Conservation (phyloP, 2,329 filamentous ascomycete species). For the Aspergillus melleus region DNA sequence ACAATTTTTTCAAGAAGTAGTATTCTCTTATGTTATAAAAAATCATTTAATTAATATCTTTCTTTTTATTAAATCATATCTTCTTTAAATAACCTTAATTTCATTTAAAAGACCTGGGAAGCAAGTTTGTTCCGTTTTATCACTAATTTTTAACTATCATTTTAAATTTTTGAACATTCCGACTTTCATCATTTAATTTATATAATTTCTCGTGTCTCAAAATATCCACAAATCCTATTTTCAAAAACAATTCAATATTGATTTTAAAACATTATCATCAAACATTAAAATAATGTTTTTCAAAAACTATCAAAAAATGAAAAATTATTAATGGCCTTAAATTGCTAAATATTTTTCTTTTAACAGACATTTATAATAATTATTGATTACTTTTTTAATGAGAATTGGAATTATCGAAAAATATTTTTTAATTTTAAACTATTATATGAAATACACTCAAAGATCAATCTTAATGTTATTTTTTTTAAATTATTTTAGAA, state of each 20-base stretch:
- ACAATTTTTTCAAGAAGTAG: no score
- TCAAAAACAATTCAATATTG: background rate
- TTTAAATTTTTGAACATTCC: background rate
- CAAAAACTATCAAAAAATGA: background rate
- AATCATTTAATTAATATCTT: no score
- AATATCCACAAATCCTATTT: background rate
- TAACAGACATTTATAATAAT: conserved; percentile 13
- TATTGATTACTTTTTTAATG: conserved; percentile 12
- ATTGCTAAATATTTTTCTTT: conserved; percentile 13
- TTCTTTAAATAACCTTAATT: no score
- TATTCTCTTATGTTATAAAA: no score
- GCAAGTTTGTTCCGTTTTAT: no score
- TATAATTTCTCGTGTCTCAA: background rate
- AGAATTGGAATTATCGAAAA: conserved; percentile 8
- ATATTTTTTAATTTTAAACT: conserved; percentile 13
- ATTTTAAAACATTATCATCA: background rate
- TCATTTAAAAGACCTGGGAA: no score
- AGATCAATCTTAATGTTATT: conserved; percentile 1
- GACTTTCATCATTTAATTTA: background rate
- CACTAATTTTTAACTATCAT: background rate
- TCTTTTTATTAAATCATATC: no score
- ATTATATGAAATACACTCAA: conserved; percentile 5
- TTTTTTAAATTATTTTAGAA: conserved; percentile 4
- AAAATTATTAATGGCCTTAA: conserved; percentile 2
- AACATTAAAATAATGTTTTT: background rate